A percentile compares a stretch with the other conserved stretches of the same genome.
These are phyloP conservation scores for Termitomyces sp. DNA, from an alignment of 768 basidiomycete genomes.

Conservation along the genomic window DNA sequence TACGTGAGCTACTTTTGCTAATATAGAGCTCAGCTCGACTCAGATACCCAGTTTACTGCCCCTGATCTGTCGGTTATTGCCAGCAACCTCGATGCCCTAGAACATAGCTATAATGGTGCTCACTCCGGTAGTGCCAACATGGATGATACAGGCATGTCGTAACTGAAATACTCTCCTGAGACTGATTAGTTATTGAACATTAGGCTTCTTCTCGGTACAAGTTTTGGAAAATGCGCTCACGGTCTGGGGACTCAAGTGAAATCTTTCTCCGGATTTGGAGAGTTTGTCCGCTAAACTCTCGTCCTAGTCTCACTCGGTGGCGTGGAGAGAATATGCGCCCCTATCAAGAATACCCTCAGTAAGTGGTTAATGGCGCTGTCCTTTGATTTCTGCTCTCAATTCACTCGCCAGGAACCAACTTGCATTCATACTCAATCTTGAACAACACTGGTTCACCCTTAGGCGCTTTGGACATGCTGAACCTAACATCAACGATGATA, in stretches of 20 bases:
- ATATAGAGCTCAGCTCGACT: neutral
- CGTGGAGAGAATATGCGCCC: slow-evolving; percentile 75
- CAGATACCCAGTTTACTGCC: slow-evolving; percentile 58
- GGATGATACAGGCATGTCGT: slow-evolving; percentile 75
- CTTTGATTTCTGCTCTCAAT: neutral
- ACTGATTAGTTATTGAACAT: neutral
- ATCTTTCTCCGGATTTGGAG: slow-evolving; percentile 8
- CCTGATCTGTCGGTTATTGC: slow-evolving; percentile 78
- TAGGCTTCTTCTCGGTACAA: slow-evolving; percentile 90
- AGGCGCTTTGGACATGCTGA: slow-evolving; percentile 66
- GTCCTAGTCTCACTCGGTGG: slow-evolving; percentile 72
- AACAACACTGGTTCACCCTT: slow-evolving; percentile 88
- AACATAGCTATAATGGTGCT: slow-evolving; percentile 50
- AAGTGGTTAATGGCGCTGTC: slow-evolving; percentile 15
- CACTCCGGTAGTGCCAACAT: slow-evolving; percentile 66
- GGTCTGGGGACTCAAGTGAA: slow-evolving; percentile 79
- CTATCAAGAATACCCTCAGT: slow-evolving; percentile 78
- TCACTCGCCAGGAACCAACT: slow-evolving; percentile 56
- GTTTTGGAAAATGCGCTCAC: slow-evolving; percentile 81
- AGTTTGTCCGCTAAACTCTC: slow-evolving; percentile 8
- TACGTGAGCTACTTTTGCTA: slow-evolving; percentile 25
- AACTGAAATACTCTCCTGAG: neutral
- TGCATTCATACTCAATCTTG: slow-evolving; percentile 82
- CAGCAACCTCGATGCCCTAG: slow-evolving; percentile 58
- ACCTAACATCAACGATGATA: slow-evolving; percentile 33